phyloP scores from a whole-genome alignment of 2,329 filamentous ascomycete genomes.

The Paraphoma chrysanthemicola region DNA sequence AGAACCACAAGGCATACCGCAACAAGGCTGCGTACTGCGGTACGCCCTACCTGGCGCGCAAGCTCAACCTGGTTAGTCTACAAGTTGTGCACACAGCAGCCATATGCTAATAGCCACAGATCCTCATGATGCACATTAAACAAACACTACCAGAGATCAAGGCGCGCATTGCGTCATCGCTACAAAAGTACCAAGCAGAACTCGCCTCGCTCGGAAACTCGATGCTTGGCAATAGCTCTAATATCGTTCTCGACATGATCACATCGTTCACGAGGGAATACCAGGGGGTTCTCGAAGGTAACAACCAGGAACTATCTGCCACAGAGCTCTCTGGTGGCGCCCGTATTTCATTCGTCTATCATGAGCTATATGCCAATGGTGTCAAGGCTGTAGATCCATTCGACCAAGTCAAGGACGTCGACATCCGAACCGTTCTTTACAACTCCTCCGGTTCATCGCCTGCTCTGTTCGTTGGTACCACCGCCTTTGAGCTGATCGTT shows the following conservation, averaged over 20 bases:
- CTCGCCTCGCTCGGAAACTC: constrained; percentile 86
- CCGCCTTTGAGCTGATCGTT: constrained; percentile 97
- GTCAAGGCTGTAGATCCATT: constrained; percentile 98
- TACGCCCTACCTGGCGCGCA: constrained; percentile 93
- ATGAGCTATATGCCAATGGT: constrained; percentile 96
- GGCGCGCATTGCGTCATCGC: constrained; percentile 88
- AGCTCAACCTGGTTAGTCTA: constrained; percentile 78
- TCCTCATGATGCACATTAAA: constrained; percentile 99
- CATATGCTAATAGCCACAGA: constrained; percentile 56
- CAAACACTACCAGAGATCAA: constrained; percentile 99
- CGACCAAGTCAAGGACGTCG: constrained; percentile 94
- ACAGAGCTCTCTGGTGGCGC: constrained; percentile 94
- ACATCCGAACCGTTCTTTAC: constrained; percentile 96
- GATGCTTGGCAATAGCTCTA: constrained; percentile 93
- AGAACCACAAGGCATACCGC: constrained; percentile 96
- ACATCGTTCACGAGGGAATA: constrained; percentile 99
- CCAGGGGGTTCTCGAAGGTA: constrained; percentile 92
- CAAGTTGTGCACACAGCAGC: background rate
- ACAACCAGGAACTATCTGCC: constrained; percentile 95
- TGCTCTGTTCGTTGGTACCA: constrained; percentile 94
- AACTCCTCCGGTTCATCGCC: constrained; percentile 99
- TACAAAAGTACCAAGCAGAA: constrained; percentile 89
- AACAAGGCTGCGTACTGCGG: constrained; percentile 99
- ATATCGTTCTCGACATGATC: constrained; percentile 98
- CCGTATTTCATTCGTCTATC: constrained; percentile 98